Percentiles rank a stretch among this genome's conserved stretches.
These are phyloP conservation scores for Candida sp. DNA, from an alignment of 1,139 yeast genomes.

Conservation along the genomic window DNA sequence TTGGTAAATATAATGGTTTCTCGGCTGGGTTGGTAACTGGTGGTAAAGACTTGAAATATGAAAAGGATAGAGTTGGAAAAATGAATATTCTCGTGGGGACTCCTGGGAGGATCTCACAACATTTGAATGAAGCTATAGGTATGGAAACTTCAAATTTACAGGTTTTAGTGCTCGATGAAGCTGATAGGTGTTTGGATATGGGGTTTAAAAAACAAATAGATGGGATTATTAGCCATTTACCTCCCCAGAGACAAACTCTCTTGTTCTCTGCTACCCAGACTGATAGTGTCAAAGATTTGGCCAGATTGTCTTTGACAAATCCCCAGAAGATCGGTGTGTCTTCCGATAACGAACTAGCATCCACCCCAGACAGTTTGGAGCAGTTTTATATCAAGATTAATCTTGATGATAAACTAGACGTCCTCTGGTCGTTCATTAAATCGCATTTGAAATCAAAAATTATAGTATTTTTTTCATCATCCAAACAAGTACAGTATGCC, in stretches of 20 bases:
- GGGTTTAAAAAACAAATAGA: constrained; percentile 91
- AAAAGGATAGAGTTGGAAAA: constrained; percentile 77
- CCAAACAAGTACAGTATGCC: constrained; percentile 92
- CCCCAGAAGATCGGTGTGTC: constrained; percentile 74
- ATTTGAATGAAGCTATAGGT: constrained; percentile 90
- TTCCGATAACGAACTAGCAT: constrained; percentile 44
- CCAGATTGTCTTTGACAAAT: constrained; percentile 77
- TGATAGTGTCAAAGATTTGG: constrained; percentile 81
- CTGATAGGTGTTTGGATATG: constrained; percentile 95
- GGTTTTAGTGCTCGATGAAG: constrained; percentile 87
- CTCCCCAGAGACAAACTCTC: constrained; percentile 83
- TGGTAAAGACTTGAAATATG: constrained; percentile 89
- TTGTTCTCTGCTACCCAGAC: constrained; percentile 94
- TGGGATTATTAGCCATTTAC: constrained; percentile 78
- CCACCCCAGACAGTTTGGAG: constrained; percentile 81
- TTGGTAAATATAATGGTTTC: constrained; percentile 76
- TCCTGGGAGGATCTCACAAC: constrained; percentile 94
- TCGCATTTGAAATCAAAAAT: constrained; percentile 85
- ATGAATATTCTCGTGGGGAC: constrained; percentile 92
- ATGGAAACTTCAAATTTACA: constrained; percentile 79
- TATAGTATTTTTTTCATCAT: constrained; percentile 85
- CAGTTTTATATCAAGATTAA: constrained; percentile 76
- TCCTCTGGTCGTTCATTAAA: constrained; percentile 85
- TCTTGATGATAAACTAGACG: constrained; percentile 79
- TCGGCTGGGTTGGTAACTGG: constrained; percentile 97